phyloP scores from a whole-genome alignment of 2,329 filamentous ascomycete species.

The Sphaerulina populicola region DNA sequence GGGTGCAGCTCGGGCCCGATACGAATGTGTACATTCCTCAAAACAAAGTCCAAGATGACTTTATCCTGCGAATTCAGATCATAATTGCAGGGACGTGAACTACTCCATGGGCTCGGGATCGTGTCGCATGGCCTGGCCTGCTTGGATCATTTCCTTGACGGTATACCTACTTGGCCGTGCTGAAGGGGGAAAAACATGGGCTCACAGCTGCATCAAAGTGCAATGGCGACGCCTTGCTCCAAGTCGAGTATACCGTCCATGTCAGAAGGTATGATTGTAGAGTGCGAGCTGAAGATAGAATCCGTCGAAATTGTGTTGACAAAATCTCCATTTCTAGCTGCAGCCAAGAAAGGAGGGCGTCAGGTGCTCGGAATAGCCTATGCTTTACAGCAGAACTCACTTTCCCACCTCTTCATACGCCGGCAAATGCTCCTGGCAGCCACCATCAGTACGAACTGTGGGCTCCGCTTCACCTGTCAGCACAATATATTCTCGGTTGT shows the following conservation, averaged over 20 bases:
- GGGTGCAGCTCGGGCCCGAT: background rate
- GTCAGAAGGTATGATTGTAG: too few relatives aligned
- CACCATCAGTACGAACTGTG: background rate
- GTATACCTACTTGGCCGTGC: too few relatives aligned
- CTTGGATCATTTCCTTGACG: too few relatives aligned
- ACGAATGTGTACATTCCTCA: slow-evolving; percentile 3
- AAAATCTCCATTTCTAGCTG: slow-evolving; percentile 1
- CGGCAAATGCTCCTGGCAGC: background rate
- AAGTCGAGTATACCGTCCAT: too few relatives aligned
- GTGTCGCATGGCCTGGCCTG: too few relatives aligned
- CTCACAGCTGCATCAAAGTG: too few relatives aligned
- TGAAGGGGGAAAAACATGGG: too few relatives aligned
- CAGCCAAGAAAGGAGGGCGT: background rate
- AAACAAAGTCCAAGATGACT: background rate
- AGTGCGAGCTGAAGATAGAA: background rate
- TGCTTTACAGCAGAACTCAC: background rate
- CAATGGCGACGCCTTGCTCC: too few relatives aligned
- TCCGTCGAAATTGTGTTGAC: slow-evolving; percentile 2
- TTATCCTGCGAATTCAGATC: background rate
- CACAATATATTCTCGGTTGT: background rate
- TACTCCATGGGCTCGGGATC: too few relatives aligned
- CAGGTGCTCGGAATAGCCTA: background rate
- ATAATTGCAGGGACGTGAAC: background rate
- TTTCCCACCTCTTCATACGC: background rate
- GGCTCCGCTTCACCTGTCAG: background rate